Percentiles rank a stretch among this genome's conserved stretches.
These are phyloP conservation scores for Stagonosporopsis tanaceti DNA, from an alignment of 2,329 filamentous ascomycete genomes.

Conservation along the genomic window DNA sequence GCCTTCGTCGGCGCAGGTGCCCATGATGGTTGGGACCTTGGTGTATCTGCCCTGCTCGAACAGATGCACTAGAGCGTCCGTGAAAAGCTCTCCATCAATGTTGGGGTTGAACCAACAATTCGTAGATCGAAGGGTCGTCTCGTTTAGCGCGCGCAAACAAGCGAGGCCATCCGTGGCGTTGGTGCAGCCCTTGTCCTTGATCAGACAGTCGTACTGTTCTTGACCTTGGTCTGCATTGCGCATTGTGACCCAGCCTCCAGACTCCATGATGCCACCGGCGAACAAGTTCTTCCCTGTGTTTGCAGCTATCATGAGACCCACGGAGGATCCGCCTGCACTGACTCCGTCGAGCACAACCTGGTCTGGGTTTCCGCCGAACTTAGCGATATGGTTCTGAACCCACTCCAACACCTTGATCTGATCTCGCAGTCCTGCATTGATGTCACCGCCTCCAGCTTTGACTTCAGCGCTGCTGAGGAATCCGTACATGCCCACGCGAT, in stretches of 20 bases:
- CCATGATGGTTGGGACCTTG: slow-evolving; percentile 63
- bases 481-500: slow-evolving; percentile 77
- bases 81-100: slow-evolving; percentile 61
- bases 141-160: slow-evolving; percentile 59
- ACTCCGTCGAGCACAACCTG: slow-evolving; percentile 74
- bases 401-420: slow-evolving; percentile 74
- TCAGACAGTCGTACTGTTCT: slow-evolving; percentile 61
- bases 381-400: slow-evolving; percentile 70
- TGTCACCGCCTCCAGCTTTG: slow-evolving; percentile 53
- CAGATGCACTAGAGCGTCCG: slow-evolving; percentile 58
- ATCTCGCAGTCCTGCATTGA: slow-evolving; percentile 76
- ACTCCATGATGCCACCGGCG: slow-evolving; percentile 62
- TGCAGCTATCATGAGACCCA: slow-evolving; percentile 45
- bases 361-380: slow-evolving; percentile 73
- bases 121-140: slow-evolving; percentile 53
- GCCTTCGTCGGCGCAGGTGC: slow-evolving; percentile 69
- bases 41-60: slow-evolving; percentile 60
- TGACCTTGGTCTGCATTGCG: slow-evolving; percentile 59
- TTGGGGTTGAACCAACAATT: slow-evolving; percentile 58
- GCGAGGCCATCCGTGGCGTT: slow-evolving; percentile 51
- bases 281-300: slow-evolving; percentile 57
- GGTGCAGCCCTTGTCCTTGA: slow-evolving; percentile 58
- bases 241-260: slow-evolving; percentile 61
- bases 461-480: slow-evolving; percentile 71
- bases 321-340: slow-evolving; percentile 67